Evolutionary conservation across 345 rosid species (phyloP), one percentile per base, ranked within the genome.

Genomic region (Angophora floribunda): DNA sequence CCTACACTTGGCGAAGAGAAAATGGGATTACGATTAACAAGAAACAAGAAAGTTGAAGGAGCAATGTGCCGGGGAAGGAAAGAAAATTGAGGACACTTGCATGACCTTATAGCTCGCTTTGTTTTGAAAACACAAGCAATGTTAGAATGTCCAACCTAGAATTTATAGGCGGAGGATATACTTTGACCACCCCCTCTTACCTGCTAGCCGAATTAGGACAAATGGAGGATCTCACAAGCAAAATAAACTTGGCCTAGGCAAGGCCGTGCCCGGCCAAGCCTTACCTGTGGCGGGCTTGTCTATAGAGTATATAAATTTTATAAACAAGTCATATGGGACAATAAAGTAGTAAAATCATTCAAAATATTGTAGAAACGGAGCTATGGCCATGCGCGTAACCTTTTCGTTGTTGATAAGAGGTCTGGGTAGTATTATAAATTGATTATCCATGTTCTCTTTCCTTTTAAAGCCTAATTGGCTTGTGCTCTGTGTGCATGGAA

Each of bases 181-280:
- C 13, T 55, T 22, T 55, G 61, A 4, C 61, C 21, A 9, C 28
- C 61, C 63, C 26, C 63, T 57, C 13, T 53, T 7, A 57, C 63
- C n/a, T 24, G 13, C n/a, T 0, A 57, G 28, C 63, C 63, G 9
- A 22, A 57, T 57, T 22, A 11, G n/a, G 63, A 57, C n/a, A 57
- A 0, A 57, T 2, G 26, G 6, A 57, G 63, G n/a, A n/a, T 57
- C 6, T 0, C 63, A 24, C n/a, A 57, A 0, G n/a, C n/a, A 57
- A 57, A 28, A 0, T 57, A 24, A 57, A 9, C 63, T 57, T 57
- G 63, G n/a, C 59, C 59, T 53, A 7, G 26, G 59, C 59, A 53
- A 53, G 4, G 59, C 26, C 0, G 2, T 26, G 21, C 26, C 15
- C 0, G 0, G 4, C 59, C 59, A 53, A 53, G 59, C 59, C 59